phyloP scores from a whole-genome alignment of 257 asterid genomes.

The Anisodus acutangulus region DNA sequence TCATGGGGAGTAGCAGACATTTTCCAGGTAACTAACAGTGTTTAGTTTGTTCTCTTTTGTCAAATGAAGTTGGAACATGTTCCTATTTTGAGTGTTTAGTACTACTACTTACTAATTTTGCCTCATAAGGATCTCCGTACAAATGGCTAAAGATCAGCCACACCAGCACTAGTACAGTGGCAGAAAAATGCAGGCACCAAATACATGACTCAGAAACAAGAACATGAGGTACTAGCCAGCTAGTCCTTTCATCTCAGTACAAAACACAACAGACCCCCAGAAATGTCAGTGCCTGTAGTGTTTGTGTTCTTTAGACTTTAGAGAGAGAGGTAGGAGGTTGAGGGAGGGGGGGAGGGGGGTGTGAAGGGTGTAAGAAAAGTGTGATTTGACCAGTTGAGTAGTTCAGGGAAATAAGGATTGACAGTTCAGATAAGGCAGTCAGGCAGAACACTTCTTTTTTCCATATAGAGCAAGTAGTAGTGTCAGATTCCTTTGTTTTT shows the following conservation, averaged over 20 bases:
- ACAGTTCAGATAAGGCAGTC: slow-evolving; percentile 14
- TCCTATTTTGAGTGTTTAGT: slow-evolving; percentile 18
- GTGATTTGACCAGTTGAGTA: slow-evolving; percentile 40
- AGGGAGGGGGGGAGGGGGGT: not conserved
- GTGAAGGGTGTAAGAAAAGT: slow-evolving; percentile 29
- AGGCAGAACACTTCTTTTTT: not conserved
- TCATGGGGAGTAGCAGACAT: slow-evolving; percentile 41
- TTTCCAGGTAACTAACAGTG: slow-evolving; percentile 3
- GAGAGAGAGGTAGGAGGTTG: not conserved
- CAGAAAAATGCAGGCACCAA: slow-evolving; percentile 26
- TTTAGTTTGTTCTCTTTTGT: slow-evolving; percentile 21
- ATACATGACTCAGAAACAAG: slow-evolving; percentile 23
- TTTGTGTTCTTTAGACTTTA: not conserved
- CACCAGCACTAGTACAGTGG: not conserved
- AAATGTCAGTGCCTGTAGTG: slow-evolving; percentile 22
- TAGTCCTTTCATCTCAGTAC: slow-evolving; percentile 19
- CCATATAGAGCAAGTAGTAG: slow-evolving; percentile 9
- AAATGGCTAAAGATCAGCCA: not conserved
- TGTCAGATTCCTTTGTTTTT: not conserved
- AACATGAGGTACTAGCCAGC: not conserved
- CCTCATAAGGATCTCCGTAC: slow-evolving; percentile 5
- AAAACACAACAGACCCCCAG: slow-evolving; percentile 22
- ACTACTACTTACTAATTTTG: not conserved
- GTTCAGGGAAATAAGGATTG: slow-evolving; percentile 28
- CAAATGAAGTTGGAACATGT: slow-evolving; percentile 2